Evolutionary conservation across 2,329 filamentous ascomycete species (phyloP), one percentile per base, ranked within the genome.

Genomic region (Pleomassaria siparia): DNA sequence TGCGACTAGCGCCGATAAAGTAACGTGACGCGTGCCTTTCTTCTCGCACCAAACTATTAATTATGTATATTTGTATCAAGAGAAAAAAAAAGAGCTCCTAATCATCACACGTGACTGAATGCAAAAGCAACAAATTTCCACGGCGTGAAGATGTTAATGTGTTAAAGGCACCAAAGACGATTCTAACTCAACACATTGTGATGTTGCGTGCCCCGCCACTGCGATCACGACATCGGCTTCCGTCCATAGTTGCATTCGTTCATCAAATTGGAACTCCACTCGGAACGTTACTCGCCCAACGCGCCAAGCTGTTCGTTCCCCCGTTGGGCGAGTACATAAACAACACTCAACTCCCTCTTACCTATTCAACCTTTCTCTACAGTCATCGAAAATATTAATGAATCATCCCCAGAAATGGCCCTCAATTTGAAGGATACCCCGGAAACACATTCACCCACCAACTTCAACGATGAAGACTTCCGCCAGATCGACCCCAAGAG

Each of bases 401-500:
- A 10, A 4, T 7, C 5, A 24, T 39, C 25, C 20, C 12, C 12
- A 4, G 13, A 5, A 32, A 48, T 50, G 47, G 51, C 42, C 6
- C 40, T 40, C 24, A 25, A 43, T 29, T 40, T 48, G 18, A 18
- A 43, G 16, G 46, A 53, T 26, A n/a, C 6, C 33, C 32, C 32
- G 13, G 32, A 35, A 16, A 18, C 11, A 7, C 32, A 35, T 16
- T 35, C 32, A 16, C 29, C 32, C 3, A 39, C 42, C 37, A 29
- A 37, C 15, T 32, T 32, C 47, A 45, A 47, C 40, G 58, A 66
- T 47, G 54, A 59, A 32, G 66, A 67, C 37, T 65, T 65, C 33
- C 51, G 58, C 26, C 55, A 55, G 60, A 70, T 76, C 63, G 80
- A 87, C 70, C 79, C 83, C 20, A 73, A 84, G 46, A 82, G 78